A percentile compares a stretch with the other conserved stretches of the same genome.
phyloP scores from a whole-genome alignment of 1,139 yeast genomes.

The Blastobotrys persicus region DNA sequence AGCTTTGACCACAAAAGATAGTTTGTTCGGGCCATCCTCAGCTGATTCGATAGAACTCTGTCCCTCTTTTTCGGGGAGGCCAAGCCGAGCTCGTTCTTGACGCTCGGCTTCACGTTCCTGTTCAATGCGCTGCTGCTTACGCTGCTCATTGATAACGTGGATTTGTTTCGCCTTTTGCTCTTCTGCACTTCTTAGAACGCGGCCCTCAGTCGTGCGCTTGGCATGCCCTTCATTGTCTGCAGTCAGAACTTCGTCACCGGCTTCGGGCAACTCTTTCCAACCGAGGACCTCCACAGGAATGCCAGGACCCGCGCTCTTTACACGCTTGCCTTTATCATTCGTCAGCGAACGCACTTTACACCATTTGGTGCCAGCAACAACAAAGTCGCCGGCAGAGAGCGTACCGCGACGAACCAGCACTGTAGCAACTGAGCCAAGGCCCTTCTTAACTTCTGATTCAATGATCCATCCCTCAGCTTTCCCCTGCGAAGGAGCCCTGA shows the following conservation, averaged over 20 bases:
- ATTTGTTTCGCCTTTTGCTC: slow-evolving; percentile 65
- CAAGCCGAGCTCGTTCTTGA: slow-evolving; percentile 35
- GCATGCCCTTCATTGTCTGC: slow-evolving; percentile 74
- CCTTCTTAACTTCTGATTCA: slow-evolving; percentile 80
- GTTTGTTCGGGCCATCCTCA: slow-evolving; percentile 28
- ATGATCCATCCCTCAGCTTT: slow-evolving; percentile 84
- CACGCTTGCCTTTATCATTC: slow-evolving; percentile 65
- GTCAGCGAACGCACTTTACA: slow-evolving; percentile 83
- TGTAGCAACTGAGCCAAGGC: slow-evolving; percentile 85
- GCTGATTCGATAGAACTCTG: slow-evolving; percentile 34
- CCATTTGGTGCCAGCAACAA: slow-evolving; percentile 84
- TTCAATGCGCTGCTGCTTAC: slow-evolving; percentile 46
- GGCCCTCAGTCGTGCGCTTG: slow-evolving; percentile 66
- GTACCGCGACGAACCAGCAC: slow-evolving; percentile 79
- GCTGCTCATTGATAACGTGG: slow-evolving; percentile 61
- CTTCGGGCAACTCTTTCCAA: slow-evolving; percentile 90
- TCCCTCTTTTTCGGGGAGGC: slow-evolving; percentile 37
- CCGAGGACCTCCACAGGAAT: slow-evolving; percentile 91
- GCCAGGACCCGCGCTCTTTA: slow-evolving; percentile 77
- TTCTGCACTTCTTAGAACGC: slow-evolving; percentile 55
- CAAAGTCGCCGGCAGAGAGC: slow-evolving; percentile 61
- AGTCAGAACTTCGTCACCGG: slow-evolving; percentile 82
- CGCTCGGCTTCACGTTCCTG: slow-evolving; percentile 34
- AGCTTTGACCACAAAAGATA: slow-evolving; percentile 71
- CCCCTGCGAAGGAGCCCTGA: slow-evolving; percentile 56